Conservation (phyloP, 768 basidiomycete genomes). For the Boletus sp. region DNA sequence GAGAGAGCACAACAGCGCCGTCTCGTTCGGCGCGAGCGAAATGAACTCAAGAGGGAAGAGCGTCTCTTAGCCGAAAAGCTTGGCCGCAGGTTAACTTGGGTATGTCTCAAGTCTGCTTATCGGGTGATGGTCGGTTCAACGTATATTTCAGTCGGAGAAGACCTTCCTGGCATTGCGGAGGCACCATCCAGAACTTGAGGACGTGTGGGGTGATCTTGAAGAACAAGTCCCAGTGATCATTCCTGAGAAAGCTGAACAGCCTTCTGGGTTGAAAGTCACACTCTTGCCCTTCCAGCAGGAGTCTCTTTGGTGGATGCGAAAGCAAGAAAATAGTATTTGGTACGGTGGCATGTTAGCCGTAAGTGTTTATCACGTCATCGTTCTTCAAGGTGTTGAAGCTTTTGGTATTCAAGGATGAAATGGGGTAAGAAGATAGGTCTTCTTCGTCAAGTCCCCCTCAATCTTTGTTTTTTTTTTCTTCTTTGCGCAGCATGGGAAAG, state of each 20-base stretch:
- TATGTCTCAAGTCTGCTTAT: conserved; percentile 34
- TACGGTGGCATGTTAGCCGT: conserved; percentile 90
- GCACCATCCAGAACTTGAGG: conserved; percentile 75
- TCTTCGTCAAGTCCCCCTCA: conserved; percentile 1
- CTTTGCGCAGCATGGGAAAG: conserved; percentile 77
- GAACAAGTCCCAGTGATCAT: conserved; percentile 53
- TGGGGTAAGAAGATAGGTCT: conserved; percentile 59
- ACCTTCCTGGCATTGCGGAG: conserved; percentile 56
- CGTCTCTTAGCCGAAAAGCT: conserved; percentile 49
- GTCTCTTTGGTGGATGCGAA: conserved; percentile 92
- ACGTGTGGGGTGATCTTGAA: conserved; percentile 88
- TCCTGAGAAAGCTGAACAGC: conserved; percentile 74
- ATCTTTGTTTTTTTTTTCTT: too few relatives aligned
- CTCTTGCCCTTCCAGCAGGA: conserved; percentile 95
- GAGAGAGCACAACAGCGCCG: conserved; percentile 11
- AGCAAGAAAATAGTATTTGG: conserved; percentile 88
- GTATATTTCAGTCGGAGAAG: conserved; percentile 61
- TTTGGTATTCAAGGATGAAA: conserved; percentile 61
- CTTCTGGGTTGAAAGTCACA: conserved; percentile 75
- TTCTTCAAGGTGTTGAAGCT: conserved; percentile 6
- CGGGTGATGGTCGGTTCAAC: neutral
- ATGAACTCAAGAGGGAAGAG: conserved; percentile 46
- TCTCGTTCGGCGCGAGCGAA: conserved; percentile 20
- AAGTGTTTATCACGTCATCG: conserved; percentile 27
- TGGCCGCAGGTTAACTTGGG: conserved; percentile 72